Evolutionary conservation across 208 protist genomes (phyloP), one percentile per base, ranked within the genome.

Genomic region (Vickermania ingenoplastis): DNA sequence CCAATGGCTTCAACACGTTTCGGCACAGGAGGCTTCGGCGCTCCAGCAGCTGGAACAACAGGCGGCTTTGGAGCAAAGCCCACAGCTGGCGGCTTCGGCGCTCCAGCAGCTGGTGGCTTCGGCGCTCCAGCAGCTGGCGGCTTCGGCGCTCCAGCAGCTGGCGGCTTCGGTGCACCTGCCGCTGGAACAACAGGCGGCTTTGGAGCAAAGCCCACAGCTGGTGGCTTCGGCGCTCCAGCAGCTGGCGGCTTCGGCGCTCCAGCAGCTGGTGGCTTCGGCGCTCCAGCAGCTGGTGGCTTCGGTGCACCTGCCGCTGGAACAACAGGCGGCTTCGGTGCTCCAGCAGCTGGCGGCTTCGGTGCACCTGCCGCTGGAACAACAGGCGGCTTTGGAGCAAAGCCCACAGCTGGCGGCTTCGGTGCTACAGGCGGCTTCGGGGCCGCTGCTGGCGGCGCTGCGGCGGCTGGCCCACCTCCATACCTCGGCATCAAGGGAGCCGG

Each of bases 401-500:
- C 67, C 56, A 68, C 57, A 11, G 61, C 50, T 25, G 51, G 56
- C 30, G 63, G 66, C 45, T 60, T 62, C 22, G 31, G 52, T 30
- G 55, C 59, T 13, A 23, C 31, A 14, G 69, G 62, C n/a, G 77
- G 77, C 1, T 78, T 85, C 23, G 78, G 78, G 24, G 49, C 53
- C 25, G 27, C 64, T 24, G 24, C 55, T 7, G 57, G 48, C 23
- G 53, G 24, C 4, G 23, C 21, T 11, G 24, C 36, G 5, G 59
- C 64, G 30, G 53, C 61, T 29, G 71, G 77, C 57, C 65, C 72
- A n/a, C 80, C 67, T 26, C 81, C 71, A 2, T 87, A 88, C 62
- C 69, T 71, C 2, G 79, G 87, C 21, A 78, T 89, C 30, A 85
- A 83, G 51, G 78, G 87, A 1, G 78, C 81, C 13, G 83, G 87